Evolutionary conservation across 2,329 filamentous ascomycete genomes (phyloP), one percentile per base, ranked within the genome.

Genomic region (Xylariaceae sp.): DNA sequence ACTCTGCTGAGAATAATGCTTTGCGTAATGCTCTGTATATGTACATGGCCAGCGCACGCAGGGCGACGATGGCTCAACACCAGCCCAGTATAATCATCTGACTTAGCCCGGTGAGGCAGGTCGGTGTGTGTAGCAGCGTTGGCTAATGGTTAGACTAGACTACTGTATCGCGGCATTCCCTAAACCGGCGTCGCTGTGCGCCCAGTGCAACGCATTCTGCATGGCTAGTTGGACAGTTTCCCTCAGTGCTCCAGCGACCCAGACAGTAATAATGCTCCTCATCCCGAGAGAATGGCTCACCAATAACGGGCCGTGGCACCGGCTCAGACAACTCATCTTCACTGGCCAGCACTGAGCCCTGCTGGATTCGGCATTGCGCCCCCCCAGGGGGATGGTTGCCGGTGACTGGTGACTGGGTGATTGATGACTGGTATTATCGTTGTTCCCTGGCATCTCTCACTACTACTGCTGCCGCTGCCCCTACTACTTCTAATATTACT

Each of bases 241-340:
- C 36, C 42, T n/a, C n/a, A n/a, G 35, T 26, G 10, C 32, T 37
- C 16, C 24, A 20, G 39, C 18, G 26, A 53, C 39, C 24, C 51
- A 16, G 30, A 50, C 45, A 46, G 26, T 32, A 43, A n/a, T n/a
- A n/a, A 7, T 27, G 41, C 30, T 44, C 37, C 21, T 42, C 29
- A 53, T 54, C 58, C 58, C 58, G 56, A 46, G 36, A 57, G 53
- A 45, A 43, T 49, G 58, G 58, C 49, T 61, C 58, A 45, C 56
- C 58, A 59, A 61, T 58, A 16, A 55, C 44, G 41, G 44, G 36
- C 53, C 42, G 45, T 35, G 44, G 40, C 58, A 43, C 39, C 42
- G 39, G 33, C 29, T 46, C 27, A 40, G 44, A 37, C 37, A 43
- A 26, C 33, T 24, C 43, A 16, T 43, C 44, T 9, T 53, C 49